Conservation (phyloP, 148 eudicot genomes). For the Polygonum aviculare region DNA sequence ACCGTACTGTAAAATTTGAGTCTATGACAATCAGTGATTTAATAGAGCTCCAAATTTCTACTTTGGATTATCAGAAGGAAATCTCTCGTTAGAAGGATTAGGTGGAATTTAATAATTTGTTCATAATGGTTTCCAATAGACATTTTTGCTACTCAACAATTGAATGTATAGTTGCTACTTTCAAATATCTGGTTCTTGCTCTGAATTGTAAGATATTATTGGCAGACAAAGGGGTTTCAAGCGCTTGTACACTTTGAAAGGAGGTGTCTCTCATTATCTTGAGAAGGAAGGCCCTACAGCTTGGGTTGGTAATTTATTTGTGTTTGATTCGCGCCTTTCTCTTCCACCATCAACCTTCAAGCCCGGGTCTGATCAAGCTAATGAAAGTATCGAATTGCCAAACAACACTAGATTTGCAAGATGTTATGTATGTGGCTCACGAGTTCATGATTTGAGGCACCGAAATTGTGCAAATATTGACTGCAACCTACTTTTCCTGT, state of each 20-base stretch:
- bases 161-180: background rate
- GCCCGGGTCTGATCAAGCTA: slow-evolving; percentile 32
- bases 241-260: slow-evolving; percentile 75
- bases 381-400: slow-evolving; percentile 17
- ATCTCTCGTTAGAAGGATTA: background rate
- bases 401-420: slow-evolving; percentile 47
- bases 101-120: background rate
- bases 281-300: slow-evolving; percentile 64
- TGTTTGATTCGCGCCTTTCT: slow-evolving; percentile 87
- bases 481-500: slow-evolving; percentile 95
- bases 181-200: background rate
- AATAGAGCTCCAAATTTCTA: background rate
- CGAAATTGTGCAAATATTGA: slow-evolving; percentile 94
- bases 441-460: slow-evolving; percentile 71
- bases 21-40: background rate
- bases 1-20: background rate
- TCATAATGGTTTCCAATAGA: background rate
- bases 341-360: slow-evolving; percentile 78
- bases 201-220: background rate
- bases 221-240: slow-evolving; percentile 70
- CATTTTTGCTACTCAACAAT: background rate
- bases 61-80: background rate
- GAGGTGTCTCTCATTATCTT: slow-evolving; percentile 87
- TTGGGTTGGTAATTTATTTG: slow-evolving; percentile 89
- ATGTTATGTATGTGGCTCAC: slow-evolving; percentile 74